Conservation (phyloP, 768 basidiomycete genomes). For the Boletus sensibilis region DNA sequence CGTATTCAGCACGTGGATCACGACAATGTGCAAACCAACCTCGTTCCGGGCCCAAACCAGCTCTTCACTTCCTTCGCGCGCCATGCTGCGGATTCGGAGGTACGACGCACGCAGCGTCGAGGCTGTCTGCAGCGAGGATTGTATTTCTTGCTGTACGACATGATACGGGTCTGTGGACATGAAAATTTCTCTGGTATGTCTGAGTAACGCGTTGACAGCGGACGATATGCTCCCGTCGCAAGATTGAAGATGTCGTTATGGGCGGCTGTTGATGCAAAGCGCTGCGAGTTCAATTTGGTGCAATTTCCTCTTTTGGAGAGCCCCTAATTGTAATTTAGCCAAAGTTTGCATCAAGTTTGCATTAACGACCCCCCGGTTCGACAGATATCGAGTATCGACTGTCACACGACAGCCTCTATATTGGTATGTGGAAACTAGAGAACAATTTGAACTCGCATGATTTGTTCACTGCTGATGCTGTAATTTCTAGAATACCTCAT, state of each 20-base stretch:
- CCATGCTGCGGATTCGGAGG: conserved; percentile 74
- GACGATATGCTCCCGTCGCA: background rate
- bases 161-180: conserved; percentile 87
- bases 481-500: too few relatives aligned
- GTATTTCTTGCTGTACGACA: conserved; percentile 81
- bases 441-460: too few relatives aligned
- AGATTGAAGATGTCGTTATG: background rate
- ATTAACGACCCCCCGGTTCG: too few relatives aligned
- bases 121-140: conserved; percentile 68
- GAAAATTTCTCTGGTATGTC: background rate
- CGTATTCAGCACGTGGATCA: background rate
- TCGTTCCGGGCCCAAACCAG: conserved; percentile 77
- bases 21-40: conserved; percentile 37
- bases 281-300: background rate
- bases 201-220: background rate
- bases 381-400: too few relatives aligned
- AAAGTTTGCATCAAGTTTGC: too few relatives aligned
- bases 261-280: background rate
- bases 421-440: too few relatives aligned
- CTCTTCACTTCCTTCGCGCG: conserved; percentile 74
- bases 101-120: conserved; percentile 72
- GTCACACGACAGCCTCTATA: too few relatives aligned
- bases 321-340: background rate
- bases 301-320: background rate
- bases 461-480: too few relatives aligned